Conservation (phyloP, 305 asterid species). For the Fraxinus paxiana region DNA sequence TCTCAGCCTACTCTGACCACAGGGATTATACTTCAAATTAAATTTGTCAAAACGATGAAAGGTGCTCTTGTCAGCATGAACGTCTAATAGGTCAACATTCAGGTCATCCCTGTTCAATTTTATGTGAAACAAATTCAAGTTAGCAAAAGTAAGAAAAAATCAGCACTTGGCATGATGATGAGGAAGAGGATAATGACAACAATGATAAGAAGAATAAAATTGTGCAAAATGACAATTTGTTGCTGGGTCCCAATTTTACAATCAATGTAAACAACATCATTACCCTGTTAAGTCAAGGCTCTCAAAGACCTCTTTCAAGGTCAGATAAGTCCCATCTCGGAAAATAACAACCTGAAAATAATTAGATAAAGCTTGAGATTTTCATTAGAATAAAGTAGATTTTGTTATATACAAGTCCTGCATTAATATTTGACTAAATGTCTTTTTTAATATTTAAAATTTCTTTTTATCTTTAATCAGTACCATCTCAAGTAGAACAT, state of each 20-base stretch:
- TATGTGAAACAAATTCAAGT: slow-evolving; percentile 5
- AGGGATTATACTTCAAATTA: slow-evolving; percentile 94
- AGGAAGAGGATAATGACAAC: background rate
- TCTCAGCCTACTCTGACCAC: slow-evolving; percentile 98
- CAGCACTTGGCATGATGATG: background rate
- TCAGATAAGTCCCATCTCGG: slow-evolving; percentile 91
- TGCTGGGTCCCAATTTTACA: slow-evolving; percentile 5
- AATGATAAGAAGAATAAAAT: slow-evolving; percentile 12
- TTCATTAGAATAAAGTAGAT: slow-evolving; percentile 11
- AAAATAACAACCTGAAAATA: slow-evolving; percentile 76
- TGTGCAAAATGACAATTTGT: slow-evolving; percentile 1
- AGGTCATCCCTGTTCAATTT: slow-evolving; percentile 67
- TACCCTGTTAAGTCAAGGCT: slow-evolving; percentile 98
- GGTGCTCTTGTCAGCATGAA: slow-evolving; percentile 99
- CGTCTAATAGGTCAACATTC: slow-evolving; percentile 93
- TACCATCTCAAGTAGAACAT: slow-evolving; percentile 2
- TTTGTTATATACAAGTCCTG: slow-evolving; percentile 1
- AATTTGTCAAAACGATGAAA: slow-evolving; percentile 99
- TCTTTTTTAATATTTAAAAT: background rate
- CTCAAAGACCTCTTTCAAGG: slow-evolving; percentile 94
- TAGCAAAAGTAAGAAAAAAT: slow-evolving; percentile 12
- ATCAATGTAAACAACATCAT: slow-evolving; percentile 10
- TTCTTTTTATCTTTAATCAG: background rate
- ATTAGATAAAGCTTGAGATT: slow-evolving; percentile 21
- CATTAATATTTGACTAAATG: background rate